A percentile compares a stretch with the other conserved stretches of the same genome.
These are phyloP conservation scores for Epichloe sp. DNA, from an alignment of 2,329 filamentous ascomycete genomes.

Conservation along the genomic window DNA sequence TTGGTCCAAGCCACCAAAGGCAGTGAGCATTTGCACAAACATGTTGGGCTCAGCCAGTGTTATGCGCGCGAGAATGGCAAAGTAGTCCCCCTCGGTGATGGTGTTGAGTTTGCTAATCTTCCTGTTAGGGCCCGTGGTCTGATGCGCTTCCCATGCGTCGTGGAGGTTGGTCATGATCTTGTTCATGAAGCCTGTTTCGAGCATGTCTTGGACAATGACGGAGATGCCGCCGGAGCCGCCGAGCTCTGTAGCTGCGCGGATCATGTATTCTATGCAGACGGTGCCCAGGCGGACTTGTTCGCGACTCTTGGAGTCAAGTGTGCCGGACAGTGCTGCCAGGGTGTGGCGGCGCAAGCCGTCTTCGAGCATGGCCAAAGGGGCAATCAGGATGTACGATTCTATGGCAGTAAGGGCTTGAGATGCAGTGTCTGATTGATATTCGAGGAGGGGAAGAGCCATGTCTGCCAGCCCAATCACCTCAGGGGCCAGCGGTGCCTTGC, in stretches of 20 bases:
- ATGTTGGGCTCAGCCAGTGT: constrained; percentile 57
- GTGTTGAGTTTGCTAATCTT: constrained; percentile 57
- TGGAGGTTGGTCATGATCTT: constrained; percentile 54
- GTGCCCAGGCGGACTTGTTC: constrained; percentile 46
- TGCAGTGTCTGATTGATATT: constrained; percentile 51
- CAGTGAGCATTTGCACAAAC: constrained; percentile 46
- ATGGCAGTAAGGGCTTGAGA: constrained; percentile 49
- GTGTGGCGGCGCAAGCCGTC: constrained; percentile 39
- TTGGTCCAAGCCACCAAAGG: constrained; percentile 32
- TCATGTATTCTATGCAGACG: constrained; percentile 49
- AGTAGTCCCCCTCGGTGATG: constrained; percentile 73
- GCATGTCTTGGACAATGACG: constrained; percentile 51
- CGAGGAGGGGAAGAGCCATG: constrained; percentile 51
- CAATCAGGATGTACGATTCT: constrained; percentile 58
- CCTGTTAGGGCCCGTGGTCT: constrained; percentile 69
- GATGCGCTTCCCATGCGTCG: constrained; percentile 58
- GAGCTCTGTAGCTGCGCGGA: constrained; percentile 48
- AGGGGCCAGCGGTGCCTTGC: constrained; percentile 44
- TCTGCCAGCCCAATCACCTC: constrained; percentile 51
- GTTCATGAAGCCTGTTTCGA: constrained; percentile 48
- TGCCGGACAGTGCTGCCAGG: constrained; percentile 34
- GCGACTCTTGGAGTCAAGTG: constrained; percentile 39
- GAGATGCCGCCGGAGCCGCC: constrained; percentile 48
- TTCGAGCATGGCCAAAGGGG: constrained; percentile 51
- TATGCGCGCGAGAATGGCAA: constrained; percentile 68